Evolutionary conservation across 1,139 yeast genomes (phyloP), one percentile per base, ranked within the genome.

Genomic region (Casaregolazyma suthepensis): DNA sequence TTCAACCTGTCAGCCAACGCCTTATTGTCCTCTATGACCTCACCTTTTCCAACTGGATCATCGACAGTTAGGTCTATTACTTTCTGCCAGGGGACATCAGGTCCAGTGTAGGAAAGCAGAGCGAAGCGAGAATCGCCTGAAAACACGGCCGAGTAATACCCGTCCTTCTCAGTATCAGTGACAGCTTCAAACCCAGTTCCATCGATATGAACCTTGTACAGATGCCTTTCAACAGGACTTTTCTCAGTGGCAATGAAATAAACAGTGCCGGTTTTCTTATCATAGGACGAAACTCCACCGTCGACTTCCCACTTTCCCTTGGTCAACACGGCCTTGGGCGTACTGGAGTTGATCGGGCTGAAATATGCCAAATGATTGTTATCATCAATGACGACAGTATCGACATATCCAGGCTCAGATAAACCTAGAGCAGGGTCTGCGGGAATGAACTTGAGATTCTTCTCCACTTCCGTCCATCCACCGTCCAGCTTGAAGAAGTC

Each of bases 391-490:
- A 83, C 83, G 10, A 86, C 74, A 3, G 83, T 77, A 64, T 93
- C 98, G 52, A 93, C 73, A 64, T 87, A 93, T 0, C 91, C 87
- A 49, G 74, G 74, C 0, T 70, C 70, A 0, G 62, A 55, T 31
- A 81, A 70, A 9, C 71, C 75, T 1, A 58, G 58, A 0, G 62
- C 64, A 5, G 65, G 57, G 57, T 86, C 80, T 56, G 79, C 79
- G 7, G 96, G 96, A 43, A 93, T 76, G 63, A 72, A 84, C 37
- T 79, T 70, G 0, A 94, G 83, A 60, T 84, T 81, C 58, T 85
- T 87, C 7, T 88, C 79, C 43, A 91, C 82, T 66, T 93, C 99
- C 74, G 91, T 89, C 89, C 84, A 73, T 57, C 78, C 66, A 12
- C 84, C 62, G 72, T 72, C 90, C 80, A 80, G 56, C 18, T 61